Percentiles rank a stretch among this genome's conserved stretches.
Conservation (phyloP, 768 basidiomycete species). For the Leucogyrophana mollusca region DNA sequence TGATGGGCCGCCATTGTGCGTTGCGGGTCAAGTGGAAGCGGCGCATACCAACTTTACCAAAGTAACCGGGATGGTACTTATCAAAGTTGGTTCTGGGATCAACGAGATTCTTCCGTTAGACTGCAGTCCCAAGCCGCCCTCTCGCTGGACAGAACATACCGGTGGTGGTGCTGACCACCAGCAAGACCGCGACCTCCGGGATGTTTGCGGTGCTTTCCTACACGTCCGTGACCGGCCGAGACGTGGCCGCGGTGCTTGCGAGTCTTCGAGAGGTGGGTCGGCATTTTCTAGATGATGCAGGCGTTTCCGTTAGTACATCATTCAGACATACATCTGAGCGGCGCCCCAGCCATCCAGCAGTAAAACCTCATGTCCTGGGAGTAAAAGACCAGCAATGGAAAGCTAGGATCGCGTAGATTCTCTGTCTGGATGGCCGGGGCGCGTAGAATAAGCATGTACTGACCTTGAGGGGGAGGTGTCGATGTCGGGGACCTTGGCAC, state of each 20-base stretch:
- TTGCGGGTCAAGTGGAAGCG: slow-evolving; percentile 96
- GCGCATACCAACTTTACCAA: slow-evolving; percentile 99
- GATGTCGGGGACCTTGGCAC: slow-evolving; percentile 37
- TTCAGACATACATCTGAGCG: slow-evolving; percentile 30
- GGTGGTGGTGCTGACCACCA: slow-evolving; percentile 99
- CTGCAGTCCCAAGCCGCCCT: background rate
- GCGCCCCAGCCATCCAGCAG: slow-evolving; percentile 49
- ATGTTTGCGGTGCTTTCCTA: slow-evolving; percentile 99
- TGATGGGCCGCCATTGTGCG: slow-evolving; percentile 86
- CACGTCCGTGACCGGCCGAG: slow-evolving; percentile 99
- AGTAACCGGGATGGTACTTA: slow-evolving; percentile 99
- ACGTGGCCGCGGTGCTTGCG: slow-evolving; percentile 99
- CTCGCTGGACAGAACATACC: slow-evolving; percentile 56
- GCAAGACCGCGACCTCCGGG: slow-evolving; percentile 99
- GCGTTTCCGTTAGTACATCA: slow-evolving; percentile 17
- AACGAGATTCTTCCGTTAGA: background rate
- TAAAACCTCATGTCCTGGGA: slow-evolving; percentile 29
- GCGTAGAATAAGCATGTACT: slow-evolving; percentile 38
- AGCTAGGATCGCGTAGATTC: slow-evolving; percentile 10
- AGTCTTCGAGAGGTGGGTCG: slow-evolving; percentile 94
- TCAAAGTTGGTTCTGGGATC: slow-evolving; percentile 85
- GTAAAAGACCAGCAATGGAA: slow-evolving; percentile 15
- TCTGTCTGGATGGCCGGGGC: slow-evolving; percentile 16
- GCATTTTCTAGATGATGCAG: slow-evolving; percentile 61
- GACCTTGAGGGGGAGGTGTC: slow-evolving; percentile 63